Percentiles rank a stretch among this genome's conserved stretches.
These are phyloP conservation scores for Petrea volubilis DNA, from an alignment of 257 asterid genomes.

Conservation along the genomic window DNA sequence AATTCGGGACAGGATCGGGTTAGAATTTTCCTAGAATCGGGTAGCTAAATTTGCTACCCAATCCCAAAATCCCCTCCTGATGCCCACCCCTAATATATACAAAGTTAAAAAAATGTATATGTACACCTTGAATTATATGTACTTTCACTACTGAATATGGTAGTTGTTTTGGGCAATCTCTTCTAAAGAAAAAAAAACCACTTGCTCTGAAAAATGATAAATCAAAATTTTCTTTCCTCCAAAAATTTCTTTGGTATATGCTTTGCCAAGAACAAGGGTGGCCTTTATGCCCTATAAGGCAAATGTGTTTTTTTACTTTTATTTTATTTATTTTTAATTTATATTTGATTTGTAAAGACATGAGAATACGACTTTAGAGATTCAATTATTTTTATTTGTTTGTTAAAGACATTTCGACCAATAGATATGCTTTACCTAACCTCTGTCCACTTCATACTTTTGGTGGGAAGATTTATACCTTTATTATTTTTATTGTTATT, in stretches of 20 bases:
- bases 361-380: conserved; percentile 17
- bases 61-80: too few relatives aligned
- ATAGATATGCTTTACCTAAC: conserved; percentile 63
- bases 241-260: conserved; percentile 15
- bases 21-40: too few relatives aligned
- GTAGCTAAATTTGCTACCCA: too few relatives aligned
- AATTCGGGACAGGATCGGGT: too few relatives aligned
- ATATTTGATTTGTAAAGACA: neutral
- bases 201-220: too few relatives aligned
- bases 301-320: neutral
- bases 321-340: neutral
- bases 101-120: too few relatives aligned
- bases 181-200: too few relatives aligned
- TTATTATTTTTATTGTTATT: neutral
- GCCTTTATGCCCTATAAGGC: conserved; percentile 24
- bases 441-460: conserved; percentile 28
- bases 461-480: conserved; percentile 18
- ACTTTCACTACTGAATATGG: too few relatives aligned
- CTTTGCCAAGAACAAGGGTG: conserved; percentile 15
- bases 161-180: too few relatives aligned
- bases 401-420: conserved; percentile 41
- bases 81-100: too few relatives aligned
- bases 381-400: conserved; percentile 24
- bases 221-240: conserved; percentile 5
- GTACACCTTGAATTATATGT: too few relatives aligned